Evolutionary conservation across 805 yeast species (phyloP).

Genomic region (Candida qinlingensis): DNA sequence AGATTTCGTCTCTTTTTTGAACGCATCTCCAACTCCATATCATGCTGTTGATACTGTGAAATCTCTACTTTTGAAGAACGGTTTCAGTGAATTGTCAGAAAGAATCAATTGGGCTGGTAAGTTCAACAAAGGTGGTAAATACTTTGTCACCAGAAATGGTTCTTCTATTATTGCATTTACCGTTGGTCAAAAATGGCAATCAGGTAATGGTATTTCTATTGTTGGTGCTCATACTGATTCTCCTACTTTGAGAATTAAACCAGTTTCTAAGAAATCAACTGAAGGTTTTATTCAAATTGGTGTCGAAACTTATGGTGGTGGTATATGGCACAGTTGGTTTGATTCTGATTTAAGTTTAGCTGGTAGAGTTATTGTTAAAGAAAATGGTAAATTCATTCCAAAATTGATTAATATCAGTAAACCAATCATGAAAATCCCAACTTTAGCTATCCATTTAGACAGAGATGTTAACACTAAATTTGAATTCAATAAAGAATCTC

Average conservation of each 20-base stretch:
- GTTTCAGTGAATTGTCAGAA: constrained; percentile 72
- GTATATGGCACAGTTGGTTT: constrained; percentile 96
- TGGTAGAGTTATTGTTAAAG: constrained; percentile 76
- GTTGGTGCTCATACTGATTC: constrained; percentile 97
- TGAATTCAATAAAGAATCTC: constrained; percentile 85
- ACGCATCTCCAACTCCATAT: constrained; percentile 88
- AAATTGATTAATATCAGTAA: constrained; percentile 72
- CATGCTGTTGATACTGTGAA: constrained; percentile 78
- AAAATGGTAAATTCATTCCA: constrained; percentile 48
- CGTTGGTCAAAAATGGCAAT: constrained; percentile 64
- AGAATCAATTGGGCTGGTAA: constrained; percentile 61
- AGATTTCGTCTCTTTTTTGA: constrained; percentile 73
- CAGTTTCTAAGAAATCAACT: constrained; percentile 60
- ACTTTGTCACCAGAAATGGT: constrained; percentile 84
- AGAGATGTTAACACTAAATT: constrained; percentile 72
- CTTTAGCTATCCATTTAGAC: constrained; percentile 88
- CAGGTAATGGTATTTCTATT: constrained; percentile 80
- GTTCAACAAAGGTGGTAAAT: constrained; percentile 54
- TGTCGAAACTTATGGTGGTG: constrained; percentile 93
- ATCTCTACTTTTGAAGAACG: constrained; percentile 47
- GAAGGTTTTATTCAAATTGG: constrained; percentile 88
- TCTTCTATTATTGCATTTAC: constrained; percentile 86
- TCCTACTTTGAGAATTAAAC: constrained; percentile 85
- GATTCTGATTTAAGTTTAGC: constrained; percentile 90
- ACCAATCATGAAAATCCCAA: constrained; percentile 88